A percentile compares a stretch with the other conserved stretches of the same genome.
Evolutionary conservation across 176 grass and related monocot species (phyloP).

Genomic region (Hordeum marinum): DNA sequence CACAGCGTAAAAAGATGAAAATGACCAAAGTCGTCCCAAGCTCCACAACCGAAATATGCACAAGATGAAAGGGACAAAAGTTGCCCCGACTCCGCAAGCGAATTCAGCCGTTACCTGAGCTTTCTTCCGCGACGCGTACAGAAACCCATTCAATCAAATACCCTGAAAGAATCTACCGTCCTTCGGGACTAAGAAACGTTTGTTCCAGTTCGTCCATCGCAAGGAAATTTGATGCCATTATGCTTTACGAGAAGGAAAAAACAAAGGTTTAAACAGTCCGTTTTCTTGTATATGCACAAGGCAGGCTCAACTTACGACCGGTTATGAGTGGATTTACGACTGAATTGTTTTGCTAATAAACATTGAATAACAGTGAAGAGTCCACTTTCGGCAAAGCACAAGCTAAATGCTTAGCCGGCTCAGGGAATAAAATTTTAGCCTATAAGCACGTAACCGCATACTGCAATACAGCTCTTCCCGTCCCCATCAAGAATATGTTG

Average conservation of each 20-base stretch:
- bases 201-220: not conserved
- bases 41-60: slow-evolving; percentile 1
- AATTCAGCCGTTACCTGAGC: not conserved
- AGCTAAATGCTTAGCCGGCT: not conserved
- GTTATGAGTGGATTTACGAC: not conserved
- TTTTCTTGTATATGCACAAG: not conserved
- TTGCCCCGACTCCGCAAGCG: not conserved
- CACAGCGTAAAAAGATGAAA: not conserved
- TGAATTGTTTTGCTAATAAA: not conserved
- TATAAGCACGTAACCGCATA: not conserved
- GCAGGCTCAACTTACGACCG: not conserved
- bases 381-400: not conserved
- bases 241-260: not conserved
- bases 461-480: not conserved
- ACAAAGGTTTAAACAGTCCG: not conserved
- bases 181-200: not conserved
- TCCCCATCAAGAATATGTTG: not conserved
- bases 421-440: slow-evolving; percentile 20
- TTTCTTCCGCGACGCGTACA: not conserved
- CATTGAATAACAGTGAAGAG: slow-evolving; percentile 8
- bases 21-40: not conserved
- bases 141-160: not conserved
- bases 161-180: not conserved
- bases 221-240: not conserved
- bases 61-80: slow-evolving; percentile 14